phyloP scores from a whole-genome alignment of 805 yeast genomes.

The Nematodospora valgi region DNA sequence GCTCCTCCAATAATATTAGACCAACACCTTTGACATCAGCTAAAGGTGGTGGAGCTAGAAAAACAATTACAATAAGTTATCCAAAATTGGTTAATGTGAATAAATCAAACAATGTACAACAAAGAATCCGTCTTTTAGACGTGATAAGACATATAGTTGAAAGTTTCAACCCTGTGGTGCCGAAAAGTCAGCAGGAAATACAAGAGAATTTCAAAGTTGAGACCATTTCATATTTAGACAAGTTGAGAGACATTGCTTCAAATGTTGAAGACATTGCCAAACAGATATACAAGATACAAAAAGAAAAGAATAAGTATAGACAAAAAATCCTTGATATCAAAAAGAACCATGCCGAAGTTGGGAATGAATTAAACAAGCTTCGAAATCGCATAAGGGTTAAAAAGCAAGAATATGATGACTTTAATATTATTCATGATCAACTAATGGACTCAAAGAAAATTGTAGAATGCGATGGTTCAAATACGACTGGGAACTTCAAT shows the following conservation, averaged over 20 bases:
- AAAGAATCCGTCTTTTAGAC: conserved; percentile 32
- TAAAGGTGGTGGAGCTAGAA: no score
- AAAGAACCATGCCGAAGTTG: conserved; percentile 28
- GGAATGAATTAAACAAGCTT: conserved; percentile 26
- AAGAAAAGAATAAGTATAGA: conserved; percentile 29
- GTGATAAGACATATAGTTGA: conserved; percentile 32
- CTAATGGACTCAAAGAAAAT: conserved; percentile 6
- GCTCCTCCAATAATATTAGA: no score
- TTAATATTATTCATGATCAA: conserved; percentile 12
- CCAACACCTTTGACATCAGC: no score
- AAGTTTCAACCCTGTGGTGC: conserved; percentile 21
- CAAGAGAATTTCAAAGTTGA: conserved; percentile 32
- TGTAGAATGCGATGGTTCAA: neutral
- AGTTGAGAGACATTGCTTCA: conserved; percentile 33
- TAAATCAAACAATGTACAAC: conserved; percentile 21
- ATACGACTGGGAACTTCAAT: no score
- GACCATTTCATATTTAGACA: conserved; percentile 23
- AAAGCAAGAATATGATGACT: conserved; percentile 14
- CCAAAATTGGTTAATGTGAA: conserved; percentile 11
- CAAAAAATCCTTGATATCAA: conserved; percentile 26
- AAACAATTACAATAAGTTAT: no score
- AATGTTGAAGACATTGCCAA: conserved; percentile 28
- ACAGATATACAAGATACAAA: conserved; percentile 27
- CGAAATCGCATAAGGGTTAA: conserved; percentile 18
- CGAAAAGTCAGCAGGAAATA: conserved; percentile 12